Base-by-base conservation (phyloP, 441 rosid genomes). In the Erodium moschatum region DNA sequence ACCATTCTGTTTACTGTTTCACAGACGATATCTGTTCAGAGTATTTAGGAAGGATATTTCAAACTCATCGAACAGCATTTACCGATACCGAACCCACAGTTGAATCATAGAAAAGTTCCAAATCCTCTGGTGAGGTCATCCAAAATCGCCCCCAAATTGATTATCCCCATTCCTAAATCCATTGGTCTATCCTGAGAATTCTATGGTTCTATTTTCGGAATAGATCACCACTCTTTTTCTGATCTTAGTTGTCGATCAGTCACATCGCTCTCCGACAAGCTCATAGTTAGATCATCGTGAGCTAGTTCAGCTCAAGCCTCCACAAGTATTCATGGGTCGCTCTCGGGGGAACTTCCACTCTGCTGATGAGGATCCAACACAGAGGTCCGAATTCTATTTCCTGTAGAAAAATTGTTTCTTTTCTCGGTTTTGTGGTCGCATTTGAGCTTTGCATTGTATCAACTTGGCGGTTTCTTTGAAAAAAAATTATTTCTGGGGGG, bases 261-360 rank as follows among this genome's bases (percentile, higher is more conserved):
- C 62, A 18, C 62, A 18, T 15, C 21, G 20, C 10, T 54, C 61
- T 54, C 61, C 54, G 54, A 48, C 54, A 0, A 16, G 16, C 46
- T 64, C 40, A 12, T 63, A 54, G 63, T 5, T 64, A 68, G 76
- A 72, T 12, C 29, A 7, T 69, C 27, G 67, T 18, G 76, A 72
- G 63, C 75, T 79, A 56, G 1, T 29, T 72, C 70, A 21, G 11
- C 73, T 74, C 74, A 67, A 68, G 19, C 62, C 24, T 16, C 27
- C 24, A 5, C 12, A 46, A 46, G 66, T n/a, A 74, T 66, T 44
- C 62, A 92, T 92, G 97, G 97, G 96, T 75, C 98, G 98, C 66
- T 90, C 94, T 78, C 94, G 44, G 12, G 44, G 44, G 44, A 40
- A 40, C 44, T 40, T 40, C 44, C 44, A 40, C 44, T 40, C 44